Evolutionary conservation across 352 stramenopile species (phyloP), one percentile per base, ranked within the genome.

Genomic region (Pythium aquatile): DNA sequence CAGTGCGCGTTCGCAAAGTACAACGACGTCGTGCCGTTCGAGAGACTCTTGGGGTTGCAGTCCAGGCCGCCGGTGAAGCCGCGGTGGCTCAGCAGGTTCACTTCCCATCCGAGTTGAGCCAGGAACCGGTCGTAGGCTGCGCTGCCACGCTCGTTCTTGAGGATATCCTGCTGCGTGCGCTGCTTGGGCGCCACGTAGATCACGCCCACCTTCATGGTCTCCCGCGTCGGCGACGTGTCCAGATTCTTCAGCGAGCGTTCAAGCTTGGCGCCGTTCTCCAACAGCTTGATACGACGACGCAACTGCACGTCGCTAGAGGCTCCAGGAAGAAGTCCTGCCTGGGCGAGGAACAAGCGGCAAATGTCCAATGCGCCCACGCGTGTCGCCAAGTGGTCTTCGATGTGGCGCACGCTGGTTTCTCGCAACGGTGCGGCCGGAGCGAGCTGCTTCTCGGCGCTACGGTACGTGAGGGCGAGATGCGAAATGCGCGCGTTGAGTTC

Each of bases 181-280:
- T 96, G 87, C 13, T 77, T 79, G 11, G 79, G 78, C 1, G 78
- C 87, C 24, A 96, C 87, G 62, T 94, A 96, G 55, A 96, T 90
- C 20, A 96, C 78, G 20, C 87, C 87, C 65, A 96, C 89, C 63
- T 96, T 96, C 85, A 96, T 94, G 3, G 87, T 96, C 72, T 96
- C 87, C n/a, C 87, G 82, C 42, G 82, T 88, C 9, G 85, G 87
- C n/a, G 76, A 87, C 65, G 93, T 90, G 61, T 96, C 87, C 54
- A 96, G 65, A 58, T 96, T 83, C 56, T 83, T 87, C 26, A 96
- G 61, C 37, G 87, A 96, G 2, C 87, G 76, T 58, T 94, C 84
- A 0, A 96, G 72, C 54, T 94, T 96, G 0, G 77, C 48, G 33
- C 83, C 85, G 64, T 89, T 88, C n/a, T 96, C 83, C 2, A 96